A percentile compares a stretch with the other conserved stretches of the same genome.
Conservation (phyloP, 2,329 filamentous ascomycete species). For the Parastagonospora avenae region DNA sequence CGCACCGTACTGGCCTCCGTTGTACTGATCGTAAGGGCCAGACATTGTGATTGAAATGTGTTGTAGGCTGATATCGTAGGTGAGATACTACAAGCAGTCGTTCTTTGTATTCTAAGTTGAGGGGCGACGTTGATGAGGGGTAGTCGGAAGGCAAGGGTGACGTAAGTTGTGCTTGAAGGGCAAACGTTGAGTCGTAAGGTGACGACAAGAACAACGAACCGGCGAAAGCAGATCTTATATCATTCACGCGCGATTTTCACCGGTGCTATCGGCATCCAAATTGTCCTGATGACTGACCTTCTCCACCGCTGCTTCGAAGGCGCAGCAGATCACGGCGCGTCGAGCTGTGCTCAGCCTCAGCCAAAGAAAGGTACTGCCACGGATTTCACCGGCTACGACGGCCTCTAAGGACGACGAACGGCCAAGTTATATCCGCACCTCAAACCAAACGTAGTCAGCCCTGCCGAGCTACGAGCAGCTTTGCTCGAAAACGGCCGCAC, state of each 20-base stretch:
- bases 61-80: not conserved
- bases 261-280: conserved; percentile 17
- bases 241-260: conserved; percentile 5
- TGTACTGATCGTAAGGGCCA: conserved; percentile 57
- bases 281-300: conserved; percentile 31
- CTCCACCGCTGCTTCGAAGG: conserved; percentile 26
- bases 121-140: conserved; percentile 16
- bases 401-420: conserved; percentile 15
- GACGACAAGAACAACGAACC: conserved; percentile 12
- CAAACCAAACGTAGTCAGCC: conserved; percentile 11
- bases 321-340: conserved; percentile 34
- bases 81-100: not conserved
- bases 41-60: conserved; percentile 50
- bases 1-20: conserved; percentile 26
- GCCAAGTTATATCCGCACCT: conserved; percentile 9
- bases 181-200: conserved; percentile 15
- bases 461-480: conserved; percentile 1
- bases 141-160: conserved; percentile 8
- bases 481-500: not conserved
- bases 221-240: conserved; percentile 20
- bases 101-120: conserved; percentile 1
- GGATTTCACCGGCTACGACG: conserved; percentile 22
- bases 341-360: conserved; percentile 40
- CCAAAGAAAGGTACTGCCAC: conserved; percentile 18
- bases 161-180: conserved; percentile 12